Base-by-base conservation (phyloP, 345 rosid genomes). In the Aethionema arabicum region DNA sequence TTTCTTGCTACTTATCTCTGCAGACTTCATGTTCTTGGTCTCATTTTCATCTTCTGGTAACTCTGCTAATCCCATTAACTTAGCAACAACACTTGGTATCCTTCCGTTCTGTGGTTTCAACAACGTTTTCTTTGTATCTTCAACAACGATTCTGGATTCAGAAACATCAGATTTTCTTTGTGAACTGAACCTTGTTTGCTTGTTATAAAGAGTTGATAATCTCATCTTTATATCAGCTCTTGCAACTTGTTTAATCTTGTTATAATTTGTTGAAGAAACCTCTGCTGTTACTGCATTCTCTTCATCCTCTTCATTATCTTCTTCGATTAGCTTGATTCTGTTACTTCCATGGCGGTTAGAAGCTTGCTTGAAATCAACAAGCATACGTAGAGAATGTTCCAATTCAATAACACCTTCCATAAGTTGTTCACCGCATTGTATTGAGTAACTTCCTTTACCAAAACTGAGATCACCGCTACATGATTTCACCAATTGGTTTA, bases 41-140 rank as follows among this genome's bases (percentile, higher is more conserved):
- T 75, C 76, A 41, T 70, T 15, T 48, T 77, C 82, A 67, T 75
- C 79, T 70, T 76, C 70, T 15, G 89, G 90, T 72, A 82, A 77
- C 61, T 83, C 95, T 32, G 86, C 87, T 11, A 86, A 48, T 35
- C 99, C 97, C 92, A 87, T 93, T 46, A 87, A 66, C 83, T 84
- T 87, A 5, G 96, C 96, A 27, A 90, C 81, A 40, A 90, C 92
- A 76, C 76, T 90, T 30, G 97, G 84, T 57, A 90, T 83, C 73
- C 96, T 84, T 30, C 68, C 83, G 49, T 83, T 93, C 12, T 78
- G 90, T 9, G 74, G 56, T 59, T 79, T 84, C 41, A 74, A 7
- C 12, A 86, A 70, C 63, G 62, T 76, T 4, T 72, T 55, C 4
- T 35, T 64, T 35, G 68, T 73, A 68, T 66, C 69, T 75, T 45